Evolutionary conservation across 2,329 filamentous ascomycete species (phyloP), one percentile per base, ranked within the genome.

Genomic region (Tolypocladium paradoxum): DNA sequence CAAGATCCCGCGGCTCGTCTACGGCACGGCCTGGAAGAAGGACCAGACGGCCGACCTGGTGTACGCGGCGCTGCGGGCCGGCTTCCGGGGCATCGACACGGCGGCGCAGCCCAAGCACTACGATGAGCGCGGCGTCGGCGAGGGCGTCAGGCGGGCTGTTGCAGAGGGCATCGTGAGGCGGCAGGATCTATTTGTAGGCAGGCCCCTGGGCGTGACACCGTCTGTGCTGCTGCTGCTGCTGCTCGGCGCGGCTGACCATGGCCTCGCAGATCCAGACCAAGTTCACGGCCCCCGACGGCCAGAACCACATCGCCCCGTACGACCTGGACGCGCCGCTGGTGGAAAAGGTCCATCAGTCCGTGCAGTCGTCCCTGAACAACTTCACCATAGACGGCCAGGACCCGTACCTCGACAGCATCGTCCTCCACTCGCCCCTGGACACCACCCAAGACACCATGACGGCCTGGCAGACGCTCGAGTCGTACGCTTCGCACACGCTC

Each of bases 1-100:
- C 43, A 64, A 61, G 18, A 75, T 81, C 59, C 79, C 78, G 6
- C 75, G 72, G 56, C 71, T 84, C 33, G 62, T 93, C 57, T 93
- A 93, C 66, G 88, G 88, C 50, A 92, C 88, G 2, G 88, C 88
- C n/a, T 92, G 88, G 88, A 93, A 93, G 68, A 84, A 85, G 62
- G 81, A 85, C 1, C 70, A 70, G 20, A 90, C 87, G 0, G 76
- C 78, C 22, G 73, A 79, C 52, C 74, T 92, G 3, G 88, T 93
- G 24, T 80, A 84, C 60, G 68, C 77, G 57, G 88, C 89, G 2
- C 64, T 93, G 35, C 74, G 74, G 46, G 72, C 79, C 46, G 88
- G 88, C 6, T 93, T 92, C 61, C 77, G 82, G 34, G 86, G 75
- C 48, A 71, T 93, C 55, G 88, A 93, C 64, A 92, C 88, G 0